Base-by-base conservation (phyloP, 2,329 filamentous ascomycete genomes). In the Knufia petricola region DNA sequence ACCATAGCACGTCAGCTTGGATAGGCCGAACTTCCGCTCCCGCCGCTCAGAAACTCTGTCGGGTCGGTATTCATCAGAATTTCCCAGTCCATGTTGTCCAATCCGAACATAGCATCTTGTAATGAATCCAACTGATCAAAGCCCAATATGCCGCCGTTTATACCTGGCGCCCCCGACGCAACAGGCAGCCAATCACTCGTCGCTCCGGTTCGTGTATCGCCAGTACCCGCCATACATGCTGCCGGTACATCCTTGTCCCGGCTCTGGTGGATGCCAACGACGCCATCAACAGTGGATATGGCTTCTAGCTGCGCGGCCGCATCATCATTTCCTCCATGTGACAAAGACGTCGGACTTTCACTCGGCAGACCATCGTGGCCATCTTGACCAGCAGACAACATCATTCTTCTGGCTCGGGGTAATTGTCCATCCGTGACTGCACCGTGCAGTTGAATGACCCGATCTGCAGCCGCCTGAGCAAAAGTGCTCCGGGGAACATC, bases 391-490 rank as follows among this genome's bases (percentile, higher is more conserved):
- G 26, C 31, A 8, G 44, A 20, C n/a, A 47, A 17, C 19, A 47
- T 37, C 44, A 47, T 38, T 24, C 44, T 37, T 31, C 23, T 24
- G 15, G 44, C 44, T 17, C 44, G 32, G 17, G 44, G 44, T 17
- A 47, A 30, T 23, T 47, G 44, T 12, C 32, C 34, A 20, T 39
- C 44, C 44, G 39, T 38, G 3, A 47, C 34, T 7, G 15, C 7
- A 39, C 24, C 39, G 21, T 47, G 44, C 32, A 47, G 19, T 32
- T 42, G 31, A 3, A 48, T 19, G 13, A 55, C 31, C 49, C 53
- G 34, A 56, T 59, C 21, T 57, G 61, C 46, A 58, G 60, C 46
- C 51, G 53, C 44, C 57, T 62, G 49, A 56, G 53, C 21, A 50
- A 36, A 51, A n/a, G 43, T 48, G 6, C 52, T 50, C 3, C 57